Base-by-base conservation (phyloP, 2,329 filamentous ascomycete species). In the Stachybotrys chlorohalonatus region DNA sequence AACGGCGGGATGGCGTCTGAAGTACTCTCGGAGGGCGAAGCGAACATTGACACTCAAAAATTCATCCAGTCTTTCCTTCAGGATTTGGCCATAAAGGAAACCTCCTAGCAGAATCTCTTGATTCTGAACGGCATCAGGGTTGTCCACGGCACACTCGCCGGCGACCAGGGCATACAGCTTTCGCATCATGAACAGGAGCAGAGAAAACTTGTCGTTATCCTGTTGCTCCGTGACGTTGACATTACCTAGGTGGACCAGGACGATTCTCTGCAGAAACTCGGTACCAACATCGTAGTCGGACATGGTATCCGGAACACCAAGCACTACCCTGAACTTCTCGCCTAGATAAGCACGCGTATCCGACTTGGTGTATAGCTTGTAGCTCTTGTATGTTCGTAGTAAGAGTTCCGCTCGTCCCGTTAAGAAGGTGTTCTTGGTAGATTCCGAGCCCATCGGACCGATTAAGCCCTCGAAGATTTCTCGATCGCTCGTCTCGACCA, bases 401-500 rank as follows among this genome's bases (percentile, higher is more conserved):
- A 99, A 76, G 56, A 97, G 76, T 75, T 99, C 94, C 32, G 96
- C 89, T 61, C 94, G 89, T 73, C 97, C 92, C 6, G 91, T 95
- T 60, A 97, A 82, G 74, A 96, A 97, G 11, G 93, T 96, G 68
- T 95, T 94, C 54, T 89, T 80, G 42, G 89, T 79, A 7, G 88
- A 88, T 67, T 90, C 87, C 32, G 89, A 92, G 32, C 83, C 84
- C 56, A 84, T 81, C 31, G 83, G 78, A 45, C 93, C 93, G 50
- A 97, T 86, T 52, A 99, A 75, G n/a, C 88, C 89, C 71, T 97
- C 92, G 57, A 95, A 97, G 49, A 99, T 94, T 67, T 96, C 92
- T 55, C 90, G 84, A 67, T 99, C 94, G 68, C 96, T 99, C 15
- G 94, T 99, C 70, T 99, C 93, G 2, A 94, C 82, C 52, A 99